A percentile compares a stretch with the other conserved stretches of the same genome.
These are phyloP conservation scores for Arctium lappa DNA, from an alignment of 129 eudicot genomes.

Conservation along the genomic window DNA sequence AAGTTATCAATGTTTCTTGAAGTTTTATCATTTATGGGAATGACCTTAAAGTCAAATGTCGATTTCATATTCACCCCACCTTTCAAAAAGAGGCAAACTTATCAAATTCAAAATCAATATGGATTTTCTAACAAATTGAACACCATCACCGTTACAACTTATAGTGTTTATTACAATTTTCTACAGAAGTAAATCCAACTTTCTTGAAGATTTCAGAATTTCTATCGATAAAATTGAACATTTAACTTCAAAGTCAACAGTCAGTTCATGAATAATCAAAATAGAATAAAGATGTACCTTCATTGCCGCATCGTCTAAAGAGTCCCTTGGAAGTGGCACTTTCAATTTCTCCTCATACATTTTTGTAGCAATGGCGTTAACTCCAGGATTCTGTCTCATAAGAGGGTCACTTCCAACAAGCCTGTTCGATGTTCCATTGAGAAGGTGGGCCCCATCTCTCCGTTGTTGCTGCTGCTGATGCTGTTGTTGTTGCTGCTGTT, in stretches of 20 bases:
- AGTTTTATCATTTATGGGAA: no score
- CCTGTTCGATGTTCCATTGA: slow-evolving; percentile 74
- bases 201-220: neutral
- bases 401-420: slow-evolving; percentile 79
- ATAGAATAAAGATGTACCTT: slow-evolving; percentile 46
- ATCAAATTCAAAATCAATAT: neutral
- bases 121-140: neutral
- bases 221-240: neutral
- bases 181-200: neutral
- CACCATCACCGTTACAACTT: neutral
- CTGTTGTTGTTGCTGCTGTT: slow-evolving; percentile 56
- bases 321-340: slow-evolving; percentile 58
- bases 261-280: neutral
- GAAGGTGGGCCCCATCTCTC: slow-evolving; percentile 79
- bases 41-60: neutral
- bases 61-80: neutral
- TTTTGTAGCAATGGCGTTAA: slow-evolving; percentile 83
- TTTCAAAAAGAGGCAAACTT: neutral
- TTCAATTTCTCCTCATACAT: slow-evolving; percentile 90
- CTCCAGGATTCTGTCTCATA: slow-evolving; percentile 83
- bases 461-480: slow-evolving; percentile 79
- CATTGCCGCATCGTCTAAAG: slow-evolving; percentile 69
- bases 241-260: neutral
- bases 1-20: neutral
- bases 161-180: neutral